phyloP scores from a whole-genome alignment of 2,329 filamentous ascomycete genomes.

The Neofusicoccum ribis region DNA sequence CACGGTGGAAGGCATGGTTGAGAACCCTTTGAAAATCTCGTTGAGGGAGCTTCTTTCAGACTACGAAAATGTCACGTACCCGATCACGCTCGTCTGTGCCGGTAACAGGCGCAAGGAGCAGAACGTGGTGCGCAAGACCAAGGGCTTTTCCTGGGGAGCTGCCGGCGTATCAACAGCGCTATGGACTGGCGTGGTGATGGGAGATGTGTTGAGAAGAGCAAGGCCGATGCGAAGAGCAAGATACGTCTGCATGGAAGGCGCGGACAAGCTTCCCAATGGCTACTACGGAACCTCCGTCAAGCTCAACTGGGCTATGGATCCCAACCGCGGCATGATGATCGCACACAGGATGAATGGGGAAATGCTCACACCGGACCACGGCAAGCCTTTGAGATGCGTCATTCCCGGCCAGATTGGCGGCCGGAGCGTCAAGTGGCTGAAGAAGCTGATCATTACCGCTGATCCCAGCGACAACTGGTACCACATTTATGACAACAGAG shows the following conservation, averaged over 20 bases:
- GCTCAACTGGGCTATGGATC: slow-evolving; percentile 83
- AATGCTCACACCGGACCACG: slow-evolving; percentile 76
- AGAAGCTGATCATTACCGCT: slow-evolving; percentile 74
- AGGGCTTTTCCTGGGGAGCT: slow-evolving; percentile 92
- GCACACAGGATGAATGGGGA: slow-evolving; percentile 92
- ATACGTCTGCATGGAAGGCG: slow-evolving; percentile 90
- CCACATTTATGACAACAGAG: slow-evolving; percentile 90
- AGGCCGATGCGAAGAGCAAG: slow-evolving; percentile 68
- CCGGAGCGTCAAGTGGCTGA: slow-evolving; percentile 91
- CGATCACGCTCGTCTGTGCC: slow-evolving; percentile 86
- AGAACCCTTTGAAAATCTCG: slow-evolving; percentile 70
- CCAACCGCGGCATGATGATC: slow-evolving; percentile 79
- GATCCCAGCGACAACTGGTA: slow-evolving; percentile 90
- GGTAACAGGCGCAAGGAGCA: slow-evolving; percentile 92
- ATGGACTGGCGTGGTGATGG: slow-evolving; percentile 80
- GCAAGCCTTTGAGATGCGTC: slow-evolving; percentile 76
- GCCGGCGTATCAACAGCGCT: slow-evolving; percentile 84
- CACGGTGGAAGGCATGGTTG: slow-evolving; percentile 78
- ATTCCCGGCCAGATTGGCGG: slow-evolving; percentile 92
- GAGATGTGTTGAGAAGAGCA: slow-evolving; percentile 68
- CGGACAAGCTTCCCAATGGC: slow-evolving; percentile 84
- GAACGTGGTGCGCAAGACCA: slow-evolving; percentile 84
- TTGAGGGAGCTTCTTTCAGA: slow-evolving; percentile 70
- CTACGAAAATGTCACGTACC: slow-evolving; percentile 81
- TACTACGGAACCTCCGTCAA: slow-evolving; percentile 87